Percentiles rank a stretch among this genome's conserved stretches.
Conservation (phyloP, 345 rosid species). For the Linum trigynum region DNA sequence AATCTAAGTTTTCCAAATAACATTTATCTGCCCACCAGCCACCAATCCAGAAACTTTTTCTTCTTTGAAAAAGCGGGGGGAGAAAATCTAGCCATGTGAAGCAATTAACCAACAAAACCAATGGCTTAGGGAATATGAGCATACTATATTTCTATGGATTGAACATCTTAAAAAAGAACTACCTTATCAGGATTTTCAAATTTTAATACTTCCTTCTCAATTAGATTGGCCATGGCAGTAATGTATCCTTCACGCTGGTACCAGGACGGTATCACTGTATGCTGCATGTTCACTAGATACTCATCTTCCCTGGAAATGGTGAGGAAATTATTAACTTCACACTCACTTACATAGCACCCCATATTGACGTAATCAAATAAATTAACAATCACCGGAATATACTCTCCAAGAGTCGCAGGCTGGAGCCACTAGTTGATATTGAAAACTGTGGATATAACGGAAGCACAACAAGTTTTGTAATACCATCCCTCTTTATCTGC, state of each 20-base stretch:
- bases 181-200: slow-evolving; percentile 73
- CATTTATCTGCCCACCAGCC: no score
- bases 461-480: slow-evolving; percentile 89
- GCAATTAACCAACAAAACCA: not conserved
- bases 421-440: slow-evolving; percentile 97
- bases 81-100: not conserved
- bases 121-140: not conserved
- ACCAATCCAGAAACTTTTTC: no score
- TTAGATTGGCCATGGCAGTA: slow-evolving; percentile 75
- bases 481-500: slow-evolving; percentile 84
- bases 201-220: slow-evolving; percentile 57
- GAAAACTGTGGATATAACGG: slow-evolving; percentile 99
- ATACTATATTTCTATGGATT: not conserved
- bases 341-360: not conserved
- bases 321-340: slow-evolving; percentile 18
- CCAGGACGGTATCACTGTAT: slow-evolving; percentile 98
- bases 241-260: slow-evolving; percentile 98
- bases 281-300: slow-evolving; percentile 96
- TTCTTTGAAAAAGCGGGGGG: no score
- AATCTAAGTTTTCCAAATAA: no score
- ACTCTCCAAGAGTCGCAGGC: slow-evolving; percentile 87
- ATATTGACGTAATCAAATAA: not conserved
- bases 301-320: slow-evolving; percentile 72
- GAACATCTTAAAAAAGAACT: not conserved
- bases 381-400: slow-evolving; percentile 61